Percentiles rank a stretch among this genome's conserved stretches.
Conservation (phyloP, 2,329 filamentous ascomycete species). For the Ophiostoma quercus region DNA sequence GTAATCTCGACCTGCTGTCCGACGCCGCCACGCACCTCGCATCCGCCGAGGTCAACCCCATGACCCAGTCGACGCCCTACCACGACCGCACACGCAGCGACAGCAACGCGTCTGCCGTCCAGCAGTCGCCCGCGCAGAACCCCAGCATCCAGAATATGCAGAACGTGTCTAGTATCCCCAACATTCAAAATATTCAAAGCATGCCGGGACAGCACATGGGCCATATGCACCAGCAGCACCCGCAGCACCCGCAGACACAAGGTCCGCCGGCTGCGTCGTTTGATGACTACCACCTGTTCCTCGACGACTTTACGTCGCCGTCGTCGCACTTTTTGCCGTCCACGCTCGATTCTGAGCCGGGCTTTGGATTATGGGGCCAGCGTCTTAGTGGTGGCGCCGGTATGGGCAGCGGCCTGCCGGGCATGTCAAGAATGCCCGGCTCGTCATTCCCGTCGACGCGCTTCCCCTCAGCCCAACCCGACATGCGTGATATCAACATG, state of each 20-base stretch:
- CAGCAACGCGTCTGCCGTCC: neutral
- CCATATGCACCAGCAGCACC: slow-evolving; percentile 31
- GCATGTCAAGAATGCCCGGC: slow-evolving; percentile 40
- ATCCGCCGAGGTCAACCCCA: slow-evolving; percentile 49
- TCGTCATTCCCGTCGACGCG: slow-evolving; percentile 52
- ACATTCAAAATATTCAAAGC: neutral
- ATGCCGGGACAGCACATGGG: neutral
- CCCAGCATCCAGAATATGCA: slow-evolving; percentile 32
- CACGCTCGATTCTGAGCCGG: slow-evolving; percentile 50
- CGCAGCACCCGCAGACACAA: slow-evolving; percentile 33
- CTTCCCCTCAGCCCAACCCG: slow-evolving; percentile 50
- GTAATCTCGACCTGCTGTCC: slow-evolving; percentile 55
- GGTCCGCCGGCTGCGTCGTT: slow-evolving; percentile 38
- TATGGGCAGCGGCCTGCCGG: neutral
- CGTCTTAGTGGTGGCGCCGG: slow-evolving; percentile 36
- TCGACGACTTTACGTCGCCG: slow-evolving; percentile 49
- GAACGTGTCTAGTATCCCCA: neutral
- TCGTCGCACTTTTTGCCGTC: slow-evolving; percentile 53
- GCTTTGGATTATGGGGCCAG: slow-evolving; percentile 48
- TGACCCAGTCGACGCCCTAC: slow-evolving; percentile 46
- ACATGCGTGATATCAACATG: slow-evolving; percentile 40
- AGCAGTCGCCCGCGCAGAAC: slow-evolving; percentile 27
- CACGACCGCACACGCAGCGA: slow-evolving; percentile 39
- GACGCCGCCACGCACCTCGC: slow-evolving; percentile 52
- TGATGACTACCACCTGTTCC: slow-evolving; percentile 55